These are phyloP conservation scores for Ustilago shanxiensis DNA, from an alignment of 1,284 basidiomycete genomes.

Conservation along the genomic window DNA sequence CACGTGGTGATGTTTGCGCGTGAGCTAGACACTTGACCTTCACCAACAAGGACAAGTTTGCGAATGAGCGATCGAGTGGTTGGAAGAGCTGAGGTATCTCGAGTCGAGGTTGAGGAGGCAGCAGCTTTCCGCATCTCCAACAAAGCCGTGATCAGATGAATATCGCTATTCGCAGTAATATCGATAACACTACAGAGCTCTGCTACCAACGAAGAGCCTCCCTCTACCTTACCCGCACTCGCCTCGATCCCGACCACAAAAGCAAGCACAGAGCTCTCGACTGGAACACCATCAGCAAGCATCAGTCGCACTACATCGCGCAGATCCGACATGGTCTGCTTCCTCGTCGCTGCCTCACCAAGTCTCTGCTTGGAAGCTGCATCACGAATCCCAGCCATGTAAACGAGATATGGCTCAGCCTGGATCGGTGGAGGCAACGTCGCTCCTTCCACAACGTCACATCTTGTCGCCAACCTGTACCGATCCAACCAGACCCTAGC, in stretches of 20 bases:
- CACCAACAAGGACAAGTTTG: slow-evolving; percentile 25
- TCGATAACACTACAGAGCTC: slow-evolving; percentile 16
- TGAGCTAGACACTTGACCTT: slow-evolving; percentile 11
- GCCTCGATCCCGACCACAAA: slow-evolving; percentile 41
- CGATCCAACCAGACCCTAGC: slow-evolving; percentile 40
- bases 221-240: slow-evolving; percentile 18
- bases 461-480: slow-evolving; percentile 18
- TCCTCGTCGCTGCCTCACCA: neutral
- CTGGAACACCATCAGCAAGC: slow-evolving; percentile 21
- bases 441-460: neutral
- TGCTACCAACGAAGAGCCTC: slow-evolving; percentile 11
- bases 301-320: slow-evolving; percentile 18
- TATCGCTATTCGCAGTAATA: neutral
- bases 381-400: slow-evolving; percentile 30
- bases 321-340: neutral
- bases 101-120: neutral
- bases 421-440: slow-evolving; percentile 7
- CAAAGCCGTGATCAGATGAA: slow-evolving; percentile 18
- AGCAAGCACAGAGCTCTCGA: slow-evolving; percentile 24
- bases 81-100: slow-evolving; percentile 3
- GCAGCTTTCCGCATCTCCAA: slow-evolving; percentile 20
- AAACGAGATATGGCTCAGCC: slow-evolving; percentile 33
- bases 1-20: slow-evolving; percentile 7
- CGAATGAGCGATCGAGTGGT: slow-evolving; percentile 24
- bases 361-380: neutral